phyloP scores from a whole-genome alignment of 768 basidiomycete species.

The Suillus subaureus region DNA sequence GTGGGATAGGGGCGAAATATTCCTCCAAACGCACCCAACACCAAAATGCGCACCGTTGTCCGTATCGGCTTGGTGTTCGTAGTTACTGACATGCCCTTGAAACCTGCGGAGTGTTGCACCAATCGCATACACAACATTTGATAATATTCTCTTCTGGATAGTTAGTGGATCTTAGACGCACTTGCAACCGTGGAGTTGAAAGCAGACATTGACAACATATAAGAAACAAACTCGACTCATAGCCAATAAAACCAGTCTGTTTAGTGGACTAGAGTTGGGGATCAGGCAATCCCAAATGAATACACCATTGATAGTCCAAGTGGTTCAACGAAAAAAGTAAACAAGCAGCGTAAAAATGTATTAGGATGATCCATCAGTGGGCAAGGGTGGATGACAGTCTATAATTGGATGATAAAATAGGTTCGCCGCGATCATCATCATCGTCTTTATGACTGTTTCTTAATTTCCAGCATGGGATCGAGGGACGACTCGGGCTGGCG shows the following conservation, averaged over 20 bases:
- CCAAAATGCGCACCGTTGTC: not conserved
- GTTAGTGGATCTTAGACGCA: not conserved
- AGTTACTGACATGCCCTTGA: not conserved
- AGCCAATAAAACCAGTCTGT: too few relatives aligned
- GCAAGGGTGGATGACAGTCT: not conserved
- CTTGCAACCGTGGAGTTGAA: not conserved
- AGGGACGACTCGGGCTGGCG: constrained; percentile 82
- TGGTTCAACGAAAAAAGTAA: not conserved
- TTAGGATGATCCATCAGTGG: constrained; percentile 21
- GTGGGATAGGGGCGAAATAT: not conserved
- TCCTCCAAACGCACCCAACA: not conserved
- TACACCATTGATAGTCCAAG: not conserved
- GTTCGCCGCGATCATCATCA: constrained; percentile 1
- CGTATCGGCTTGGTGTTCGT: not conserved
- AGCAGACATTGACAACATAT: not conserved
- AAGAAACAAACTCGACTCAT: not conserved
- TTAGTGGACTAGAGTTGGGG: not conserved
- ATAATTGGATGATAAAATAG: constrained; percentile 1
- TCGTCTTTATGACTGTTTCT: constrained; percentile 22
- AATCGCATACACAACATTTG: constrained; percentile 18
- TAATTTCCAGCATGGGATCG: constrained; percentile 78
- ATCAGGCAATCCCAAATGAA: constrained; percentile 3
- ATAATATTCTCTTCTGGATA: constrained; percentile 22
- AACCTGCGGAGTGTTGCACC: constrained; percentile 20
- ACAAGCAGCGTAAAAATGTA: constrained; percentile 15